These are phyloP conservation scores for Boletus sp. DNA, from an alignment of 1,284 basidiomycete species.

Conservation along the genomic window DNA sequence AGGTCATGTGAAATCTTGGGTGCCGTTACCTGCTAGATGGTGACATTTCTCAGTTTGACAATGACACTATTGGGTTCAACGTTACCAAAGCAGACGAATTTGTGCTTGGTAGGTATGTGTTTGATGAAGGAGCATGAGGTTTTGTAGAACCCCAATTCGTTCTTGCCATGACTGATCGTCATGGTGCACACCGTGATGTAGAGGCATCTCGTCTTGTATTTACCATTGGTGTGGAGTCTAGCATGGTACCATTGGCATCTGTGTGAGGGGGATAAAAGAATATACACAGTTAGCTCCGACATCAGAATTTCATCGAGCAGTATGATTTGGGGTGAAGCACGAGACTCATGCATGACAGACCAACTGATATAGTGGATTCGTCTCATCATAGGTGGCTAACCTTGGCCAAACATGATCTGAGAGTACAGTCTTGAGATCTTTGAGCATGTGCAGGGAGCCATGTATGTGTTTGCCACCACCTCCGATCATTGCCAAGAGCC, in stretches of 20 bases:
- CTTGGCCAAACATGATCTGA: constrained; percentile 80
- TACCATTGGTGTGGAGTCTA: constrained; percentile 45
- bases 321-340: background rate
- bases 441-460: constrained; percentile 59
- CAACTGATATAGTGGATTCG: constrained; percentile 53
- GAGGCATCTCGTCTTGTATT: constrained; percentile 49
- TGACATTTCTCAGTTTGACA: constrained; percentile 50
- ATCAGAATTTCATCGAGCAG: constrained; percentile 4
- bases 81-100: constrained; percentile 84
- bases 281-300: constrained; percentile 3
- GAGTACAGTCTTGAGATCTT: constrained; percentile 73
- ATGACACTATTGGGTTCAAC: constrained; percentile 76
- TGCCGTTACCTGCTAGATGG: constrained; percentile 76
- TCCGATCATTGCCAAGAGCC: constrained; percentile 65
- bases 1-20: constrained; percentile 62
- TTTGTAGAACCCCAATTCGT: constrained; percentile 54
- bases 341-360: constrained; percentile 57
- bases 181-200: constrained; percentile 63
- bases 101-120: constrained; percentile 52
- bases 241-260: background rate
- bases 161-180: constrained; percentile 69
- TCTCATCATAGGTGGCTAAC: constrained; percentile 70
- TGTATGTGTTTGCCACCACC: constrained; percentile 65
- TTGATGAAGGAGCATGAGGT: constrained; percentile 77
- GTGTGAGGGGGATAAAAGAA: background rate